Evolutionary conservation across 1,139 yeast species (phyloP).

Genomic region (Suhomyces bolitotheri): DNA sequence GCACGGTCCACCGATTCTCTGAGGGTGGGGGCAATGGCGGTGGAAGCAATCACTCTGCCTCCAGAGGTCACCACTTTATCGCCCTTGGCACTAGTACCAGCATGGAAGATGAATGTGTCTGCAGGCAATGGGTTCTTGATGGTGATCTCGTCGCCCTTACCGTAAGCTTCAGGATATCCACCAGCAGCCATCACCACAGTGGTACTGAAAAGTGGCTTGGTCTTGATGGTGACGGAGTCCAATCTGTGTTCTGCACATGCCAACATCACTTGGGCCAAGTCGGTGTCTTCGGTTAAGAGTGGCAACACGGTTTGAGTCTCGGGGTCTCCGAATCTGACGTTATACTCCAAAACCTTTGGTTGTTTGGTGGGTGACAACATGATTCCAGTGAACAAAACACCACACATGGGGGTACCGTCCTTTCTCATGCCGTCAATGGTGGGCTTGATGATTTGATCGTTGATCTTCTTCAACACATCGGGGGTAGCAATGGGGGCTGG

Average conservation of each 20-base stretch:
- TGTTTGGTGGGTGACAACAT: conserved; percentile 78
- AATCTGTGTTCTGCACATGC: conserved; percentile 95
- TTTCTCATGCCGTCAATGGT: conserved; percentile 95
- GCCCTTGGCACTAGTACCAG: conserved; percentile 71
- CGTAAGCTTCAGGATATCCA: conserved; percentile 89
- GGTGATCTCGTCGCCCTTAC: conserved; percentile 82
- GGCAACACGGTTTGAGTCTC: conserved; percentile 97
- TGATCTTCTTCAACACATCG: conserved; percentile 64
- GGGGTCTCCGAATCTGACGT: conserved; percentile 98
- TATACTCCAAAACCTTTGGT: conserved; percentile 95
- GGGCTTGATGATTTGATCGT: conserved; percentile 76
- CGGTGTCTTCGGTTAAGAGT: conserved; percentile 76
- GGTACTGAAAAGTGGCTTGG: conserved; percentile 67
- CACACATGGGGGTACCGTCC: conserved; percentile 95
- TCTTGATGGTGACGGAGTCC: conserved; percentile 73
- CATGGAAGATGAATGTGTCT: conserved; percentile 82
- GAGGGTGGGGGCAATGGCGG: conserved; percentile 77
- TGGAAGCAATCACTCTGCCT: conserved; percentile 95
- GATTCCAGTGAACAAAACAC: conserved; percentile 94
- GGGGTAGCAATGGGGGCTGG: conserved; percentile 94
- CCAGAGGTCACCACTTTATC: conserved; percentile 81
- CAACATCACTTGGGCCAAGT: conserved; percentile 85
- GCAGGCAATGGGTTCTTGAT: conserved; percentile 49
- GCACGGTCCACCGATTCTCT: conserved; percentile 83
- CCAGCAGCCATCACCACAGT: conserved; percentile 97